Percentiles rank a stretch among this genome's conserved stretches.
phyloP scores from a whole-genome alignment of 805 yeast species.

The Kodamaea laetipori region DNA sequence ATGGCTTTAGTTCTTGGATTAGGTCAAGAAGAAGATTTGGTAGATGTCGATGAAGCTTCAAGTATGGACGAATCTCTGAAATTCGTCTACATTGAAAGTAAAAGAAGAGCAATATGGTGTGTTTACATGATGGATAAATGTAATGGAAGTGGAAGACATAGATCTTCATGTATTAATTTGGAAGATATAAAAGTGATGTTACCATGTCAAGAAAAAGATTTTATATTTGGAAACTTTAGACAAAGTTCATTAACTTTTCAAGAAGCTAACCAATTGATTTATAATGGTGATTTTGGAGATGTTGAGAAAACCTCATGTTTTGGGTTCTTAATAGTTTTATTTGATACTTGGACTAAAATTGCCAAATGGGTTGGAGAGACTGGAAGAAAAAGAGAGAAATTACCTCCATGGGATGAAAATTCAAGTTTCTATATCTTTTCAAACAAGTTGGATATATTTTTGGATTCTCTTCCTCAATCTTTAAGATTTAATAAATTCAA shows the following conservation, averaged over 20 bases:
- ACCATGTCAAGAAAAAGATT: conserved; percentile 36
- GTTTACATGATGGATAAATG: conserved; percentile 47
- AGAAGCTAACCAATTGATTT: conserved; percentile 17
- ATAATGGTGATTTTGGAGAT: conserved; percentile 1
- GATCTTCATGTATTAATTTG: conserved; percentile 34
- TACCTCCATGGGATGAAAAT: conserved; percentile 30
- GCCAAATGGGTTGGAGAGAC: conserved; percentile 43
- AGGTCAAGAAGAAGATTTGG: conserved; percentile 20
- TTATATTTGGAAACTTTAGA: conserved; percentile 26
- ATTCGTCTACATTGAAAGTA: conserved; percentile 30
- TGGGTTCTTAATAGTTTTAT: conserved; percentile 32
- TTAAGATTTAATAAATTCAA: conserved; percentile 26
- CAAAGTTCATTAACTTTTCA: conserved; percentile 19
- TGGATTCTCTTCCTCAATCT: conserved; percentile 26
- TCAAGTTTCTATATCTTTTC: conserved; percentile 30
- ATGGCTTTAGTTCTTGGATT: conserved; percentile 40
- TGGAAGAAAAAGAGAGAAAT: conserved; percentile 30
- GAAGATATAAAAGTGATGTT: conserved; percentile 33
- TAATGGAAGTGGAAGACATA: conserved; percentile 36
- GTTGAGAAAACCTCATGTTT: conserved; percentile 20
- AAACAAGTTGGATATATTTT: conserved; percentile 24
- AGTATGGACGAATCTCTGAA: conserved; percentile 16
- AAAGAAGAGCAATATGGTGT: conserved; percentile 42
- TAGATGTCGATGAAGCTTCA: conserved; percentile 4
- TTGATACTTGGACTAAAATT: conserved; percentile 40